Evolutionary conservation across 345 rosid species (phyloP), one percentile per base, ranked within the genome.

Genomic region (Citrus maxima): DNA sequence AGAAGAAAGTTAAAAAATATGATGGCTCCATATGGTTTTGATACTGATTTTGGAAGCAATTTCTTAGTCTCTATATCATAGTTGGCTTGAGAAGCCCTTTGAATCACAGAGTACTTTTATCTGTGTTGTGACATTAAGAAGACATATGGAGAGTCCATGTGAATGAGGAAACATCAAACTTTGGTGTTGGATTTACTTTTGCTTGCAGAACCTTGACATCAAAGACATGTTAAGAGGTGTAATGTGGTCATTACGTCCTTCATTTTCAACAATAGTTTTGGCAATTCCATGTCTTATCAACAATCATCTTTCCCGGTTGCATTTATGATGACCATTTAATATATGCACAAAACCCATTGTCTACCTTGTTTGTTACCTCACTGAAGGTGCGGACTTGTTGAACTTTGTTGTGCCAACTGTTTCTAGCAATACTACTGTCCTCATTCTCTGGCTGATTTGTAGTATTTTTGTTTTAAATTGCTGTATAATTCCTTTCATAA

Each of bases 221-320:
- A 7, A 55, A 32, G 46, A 54, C 13, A 28, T 19, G 25, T 10
- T 54, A 51, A 46, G 10, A 72, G 64, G 30, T 51, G 19, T 58
- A 34, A 55, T 54, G 18, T 2, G 16, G 28, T 56, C 18, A 34
- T 32, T 54, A 28, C 34, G 7, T 64, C 49, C 78, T 32, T 34
- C 51, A 63, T 63, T 64, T 70, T 64, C n/a, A 59, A 65, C 24
- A 49, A 22, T 60, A 75, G 60, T 74, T 46, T 62, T 14, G 69
- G 25, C 25, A 42, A 58, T 56, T 34, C 76, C 76, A 56, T 56
- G 3, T 56, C 28, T 37, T 74, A 25, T 16, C 51, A 27, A 18
- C 22, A 27, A 74, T 72, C 35, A 7, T 60, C 16, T 61, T 59
- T 56, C 25, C 37, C 25, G 13, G 18, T 61, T 74, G 25, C 27